Base-by-base conservation (phyloP, 305 asterid genomes). In the Fraxinus platypoda region DNA sequence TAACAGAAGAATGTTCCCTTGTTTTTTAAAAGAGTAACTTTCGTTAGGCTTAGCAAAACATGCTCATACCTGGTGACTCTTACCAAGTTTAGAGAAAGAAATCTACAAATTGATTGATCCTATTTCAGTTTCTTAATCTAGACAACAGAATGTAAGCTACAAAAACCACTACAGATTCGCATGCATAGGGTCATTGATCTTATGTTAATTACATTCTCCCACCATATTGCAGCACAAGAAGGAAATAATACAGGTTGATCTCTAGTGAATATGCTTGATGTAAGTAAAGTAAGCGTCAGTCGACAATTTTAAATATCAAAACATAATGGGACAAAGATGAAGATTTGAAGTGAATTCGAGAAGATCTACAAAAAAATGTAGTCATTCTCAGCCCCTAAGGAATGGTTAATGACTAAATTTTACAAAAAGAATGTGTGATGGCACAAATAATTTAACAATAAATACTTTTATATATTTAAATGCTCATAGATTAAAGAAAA, bases 381-480 rank as follows among this genome's bases (percentile, higher is more conserved):
- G 66, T 54, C 25, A 54, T 54, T 23, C 30, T 57, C 68, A 57
- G 74, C n/a, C 35, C 37, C 35, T 76, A 25, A 62, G 72, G 25
- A 59, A 77, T 59, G 54, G 62, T 80, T 25, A 54, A 17, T 49
- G 52, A n/a, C 72, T 41, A 76, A 76, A 81, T 52, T 28, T 33
- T 59, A 59, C 28, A 43, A 8, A 41, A 35, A 79, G 57, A 62
- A 43, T 30, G 81, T 43, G 57, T 80, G 34, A 68, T 35, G 78
- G 78, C 83, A 84, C 31, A 38, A 12, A 59, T 8, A 19, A 19
- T 15, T 41, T 9, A 31, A 66, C 37, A 26, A 66, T 68, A 68
- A 30, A 68, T 68, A 30, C 11, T 12, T 12, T 8, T 28, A 28
- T 68, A 26, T 68, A 68, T 68, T 68, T 52, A 34, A 7, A 49